Percentiles rank a stretch among this genome's conserved stretches.
phyloP scores from a whole-genome alignment of 2,329 filamentous ascomycete genomes.

The Daldinia sp. region DNA sequence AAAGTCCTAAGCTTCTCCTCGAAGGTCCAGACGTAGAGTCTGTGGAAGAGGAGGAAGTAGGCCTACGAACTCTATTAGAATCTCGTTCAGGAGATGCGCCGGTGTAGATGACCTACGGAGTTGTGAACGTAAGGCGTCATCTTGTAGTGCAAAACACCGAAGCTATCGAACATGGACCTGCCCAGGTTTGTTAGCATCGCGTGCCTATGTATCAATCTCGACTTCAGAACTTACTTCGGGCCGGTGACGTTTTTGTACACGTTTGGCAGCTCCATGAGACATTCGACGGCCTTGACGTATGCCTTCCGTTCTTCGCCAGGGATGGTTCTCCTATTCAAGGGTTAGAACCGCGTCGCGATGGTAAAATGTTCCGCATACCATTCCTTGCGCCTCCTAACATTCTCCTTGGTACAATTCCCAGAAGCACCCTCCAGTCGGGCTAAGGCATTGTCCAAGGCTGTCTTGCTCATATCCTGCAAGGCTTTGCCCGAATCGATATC shows the following conservation, averaged over 20 bases:
- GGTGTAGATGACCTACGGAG: slow-evolving; percentile 36
- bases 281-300: slow-evolving; percentile 43
- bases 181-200: background rate
- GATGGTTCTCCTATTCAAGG: slow-evolving; percentile 39
- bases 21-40: slow-evolving; percentile 49
- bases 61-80: slow-evolving; percentile 34
- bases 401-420: slow-evolving; percentile 42
- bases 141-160: slow-evolving; percentile 43
- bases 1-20: slow-evolving; percentile 47
- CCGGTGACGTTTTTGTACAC: slow-evolving; percentile 43
- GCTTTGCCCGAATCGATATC: slow-evolving; percentile 45
- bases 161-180: slow-evolving; percentile 45
- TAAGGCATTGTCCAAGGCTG: slow-evolving; percentile 40
- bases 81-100: background rate
- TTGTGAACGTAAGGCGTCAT: slow-evolving; percentile 45
- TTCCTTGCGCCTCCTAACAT: slow-evolving; percentile 45
- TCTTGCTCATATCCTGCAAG: slow-evolving; percentile 39
- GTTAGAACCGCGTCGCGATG: slow-evolving; percentile 1
- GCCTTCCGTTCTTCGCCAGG: slow-evolving; percentile 41
- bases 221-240: slow-evolving; percentile 32
- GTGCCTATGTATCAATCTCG: background rate
- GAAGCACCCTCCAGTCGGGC: slow-evolving; percentile 35
- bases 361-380: slow-evolving; percentile 34
- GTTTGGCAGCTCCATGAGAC: slow-evolving; percentile 41
- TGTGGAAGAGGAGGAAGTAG: slow-evolving; percentile 51